Evolutionary conservation across 78 protist genomes (phyloP), one percentile per base, ranked within the genome.

Genomic region (Cavenderia fasciculata): DNA sequence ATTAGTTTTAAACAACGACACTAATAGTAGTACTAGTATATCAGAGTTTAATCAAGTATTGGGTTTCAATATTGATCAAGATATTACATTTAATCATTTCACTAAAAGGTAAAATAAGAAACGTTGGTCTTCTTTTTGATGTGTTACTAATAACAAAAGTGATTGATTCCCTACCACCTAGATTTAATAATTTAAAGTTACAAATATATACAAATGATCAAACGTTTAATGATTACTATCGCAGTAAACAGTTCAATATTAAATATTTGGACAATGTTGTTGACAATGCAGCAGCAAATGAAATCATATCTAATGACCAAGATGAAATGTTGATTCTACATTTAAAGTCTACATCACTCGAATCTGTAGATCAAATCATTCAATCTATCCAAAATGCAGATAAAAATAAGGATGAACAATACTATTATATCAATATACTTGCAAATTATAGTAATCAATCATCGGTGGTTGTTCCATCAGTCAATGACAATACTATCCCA

Each of bases 31-130:
- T 8, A 33, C 73, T 29, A 62, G 62, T 11, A 10, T 23, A 5
- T 40, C 25, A 33, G 31, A 82, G 18, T 82, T 82, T 2, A 56
- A 68, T n/a, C 77, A 82, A 82, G 16, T 82, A n/a, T 33, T 82
- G 16, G 90, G 90, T 21, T 82, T 82, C 33, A 44, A 82, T 41
- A 11, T 52, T 19, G 41, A 65, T 29, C 29, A 21, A 11, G 23
- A 16, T 49, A 1, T 49, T 36, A 49, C 46, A 0, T 40, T 63
- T 62, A 29, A 34, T 4, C 14, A 27, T 12, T 77, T 77, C 38
- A 77, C 61, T 63, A 74, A 77, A 63, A 61, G 63, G 87, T 77
- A 63, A 57, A 44, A 44, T 44, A 44, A 44, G 6, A 44, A 44
- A 44, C 6, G 10, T 44, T 11, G 49, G 10, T 44, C 10, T 6